Evolutionary conservation across 2,329 filamentous ascomycete genomes (phyloP).

Genomic region (Cladophialophora chaetospira): DNA sequence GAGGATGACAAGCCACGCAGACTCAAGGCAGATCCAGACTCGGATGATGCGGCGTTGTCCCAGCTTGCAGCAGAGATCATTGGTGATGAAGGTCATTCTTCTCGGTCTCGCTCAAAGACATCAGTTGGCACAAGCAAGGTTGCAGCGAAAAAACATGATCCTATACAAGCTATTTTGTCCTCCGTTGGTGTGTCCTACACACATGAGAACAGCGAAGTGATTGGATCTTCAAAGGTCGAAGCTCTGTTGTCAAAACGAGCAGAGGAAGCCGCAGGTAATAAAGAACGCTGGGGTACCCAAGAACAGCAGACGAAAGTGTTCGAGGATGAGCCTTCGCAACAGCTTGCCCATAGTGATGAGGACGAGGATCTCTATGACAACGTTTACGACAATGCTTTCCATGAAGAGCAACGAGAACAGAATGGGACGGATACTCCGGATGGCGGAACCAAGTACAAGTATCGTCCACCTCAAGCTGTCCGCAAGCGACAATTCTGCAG

Average conservation of each 20-base stretch:
- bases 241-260: constrained; percentile 77
- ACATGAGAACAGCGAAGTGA: constrained; percentile 92
- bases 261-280: constrained; percentile 45
- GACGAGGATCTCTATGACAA: not conserved
- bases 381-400: constrained; percentile 7
- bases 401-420: not conserved
- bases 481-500: constrained; percentile 82
- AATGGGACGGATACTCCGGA: constrained; percentile 32
- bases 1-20: constrained; percentile 30
- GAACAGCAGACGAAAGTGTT: constrained; percentile 31
- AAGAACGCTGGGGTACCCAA: constrained; percentile 15
- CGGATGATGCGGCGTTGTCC: constrained; percentile 68
- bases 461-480: constrained; percentile 74
- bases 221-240: constrained; percentile 91
- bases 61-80: constrained; percentile 68
- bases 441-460: constrained; percentile 57
- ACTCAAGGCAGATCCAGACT: constrained; percentile 37
- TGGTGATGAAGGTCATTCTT: constrained; percentile 48
- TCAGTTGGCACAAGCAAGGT: constrained; percentile 37
- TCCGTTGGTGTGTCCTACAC: constrained; percentile 91
- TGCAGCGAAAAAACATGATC: constrained; percentile 58
- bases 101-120: constrained; percentile 49
- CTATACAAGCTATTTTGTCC: constrained; percentile 84
- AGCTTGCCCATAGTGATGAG: not conserved
- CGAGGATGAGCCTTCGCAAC: constrained; percentile 21